These are phyloP conservation scores for Juncus effusus DNA, from an alignment of 176 grass and related monocot species.

Conservation along the genomic window DNA sequence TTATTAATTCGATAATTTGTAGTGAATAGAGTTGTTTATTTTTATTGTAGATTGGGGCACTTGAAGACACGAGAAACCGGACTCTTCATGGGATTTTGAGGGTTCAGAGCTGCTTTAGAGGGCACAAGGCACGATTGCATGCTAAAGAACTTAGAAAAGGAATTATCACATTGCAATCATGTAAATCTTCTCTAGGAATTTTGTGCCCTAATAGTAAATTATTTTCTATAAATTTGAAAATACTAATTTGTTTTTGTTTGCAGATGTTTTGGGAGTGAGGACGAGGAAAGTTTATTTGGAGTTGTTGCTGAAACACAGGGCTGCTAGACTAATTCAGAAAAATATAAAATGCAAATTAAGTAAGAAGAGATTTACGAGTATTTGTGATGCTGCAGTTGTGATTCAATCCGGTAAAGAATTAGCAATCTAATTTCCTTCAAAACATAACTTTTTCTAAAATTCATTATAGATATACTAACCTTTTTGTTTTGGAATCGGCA, in stretches of 20 bases:
- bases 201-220: constrained; percentile 9
- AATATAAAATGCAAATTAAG: constrained; percentile 56
- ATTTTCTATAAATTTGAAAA: constrained; percentile 18
- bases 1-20: background rate
- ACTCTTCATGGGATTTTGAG: constrained; percentile 95
- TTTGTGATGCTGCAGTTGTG: constrained; percentile 57
- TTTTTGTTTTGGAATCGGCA: constrained; percentile 30
- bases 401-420: constrained; percentile 74
- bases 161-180: constrained; percentile 92
- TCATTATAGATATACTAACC: constrained; percentile 1
- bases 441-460: constrained; percentile 6
- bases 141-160: constrained; percentile 57
- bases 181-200: constrained; percentile 38
- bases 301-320: constrained; percentile 55
- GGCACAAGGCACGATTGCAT: constrained; percentile 62
- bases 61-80: constrained; percentile 93
- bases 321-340: constrained; percentile 68
- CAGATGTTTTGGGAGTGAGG: constrained; percentile 83
- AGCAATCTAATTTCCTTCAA: background rate
- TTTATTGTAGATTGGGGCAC: constrained; percentile 69
- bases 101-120: constrained; percentile 97
- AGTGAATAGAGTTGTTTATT: background rate
- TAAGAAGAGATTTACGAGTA: constrained; percentile 53
- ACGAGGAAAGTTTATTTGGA: constrained; percentile 55
- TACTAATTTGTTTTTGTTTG: constrained; percentile 15